Evolutionary conservation across 495 filamentous ascomycete species (phyloP), one percentile per base, ranked within the genome.

Genomic region (Echria macrotheca): DNA sequence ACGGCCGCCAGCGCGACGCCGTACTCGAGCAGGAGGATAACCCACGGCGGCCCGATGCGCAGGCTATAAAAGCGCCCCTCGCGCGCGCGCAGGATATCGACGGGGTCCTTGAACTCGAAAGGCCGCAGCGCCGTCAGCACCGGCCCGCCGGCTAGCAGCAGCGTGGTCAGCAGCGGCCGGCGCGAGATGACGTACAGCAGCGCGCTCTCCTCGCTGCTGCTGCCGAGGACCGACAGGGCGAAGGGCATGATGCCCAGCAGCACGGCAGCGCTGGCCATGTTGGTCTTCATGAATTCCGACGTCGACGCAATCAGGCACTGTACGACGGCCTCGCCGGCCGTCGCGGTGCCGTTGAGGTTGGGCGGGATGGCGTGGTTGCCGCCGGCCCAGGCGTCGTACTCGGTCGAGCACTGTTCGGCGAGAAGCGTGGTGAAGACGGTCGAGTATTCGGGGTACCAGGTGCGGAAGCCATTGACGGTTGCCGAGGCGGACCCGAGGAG

Each of bases 201-300:
- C 5, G 55, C 48, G 3, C 47, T 45, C 44, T 64, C 60, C 22
- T 40, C 53, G 18, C 35, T 44, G 21, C 46, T 54, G 11, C 58
- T 47, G 3, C 60, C 58, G 4, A 64, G 48, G 5, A 54, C 32
- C 18, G 59, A 52, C n/a, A 65, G 52, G 2, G 55, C 49, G 9
- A 55, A 49, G 11, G 61, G 61, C 24, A 55, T 57, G 28, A 65
- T 47, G 44, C 61, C 61, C 24, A 65, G 59, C 14, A 65, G 26
- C 4, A 63, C 61, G 25, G 56, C 53, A 3, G 59, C 61, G 4
- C 46, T 44, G 9, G 54, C 44, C 44, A 58, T 50, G 40, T 59
- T 58, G 18, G 59, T 44, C 44, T 65, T 60, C 53, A 63, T 55
- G 47, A 51, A 62, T 31, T 62, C 59, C 26, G 53, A 48, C 12